Percentiles rank a stretch among this genome's conserved stretches.
Conservation (phyloP, 2,329 filamentous ascomycete genomes). For the Esteya vermicola region DNA sequence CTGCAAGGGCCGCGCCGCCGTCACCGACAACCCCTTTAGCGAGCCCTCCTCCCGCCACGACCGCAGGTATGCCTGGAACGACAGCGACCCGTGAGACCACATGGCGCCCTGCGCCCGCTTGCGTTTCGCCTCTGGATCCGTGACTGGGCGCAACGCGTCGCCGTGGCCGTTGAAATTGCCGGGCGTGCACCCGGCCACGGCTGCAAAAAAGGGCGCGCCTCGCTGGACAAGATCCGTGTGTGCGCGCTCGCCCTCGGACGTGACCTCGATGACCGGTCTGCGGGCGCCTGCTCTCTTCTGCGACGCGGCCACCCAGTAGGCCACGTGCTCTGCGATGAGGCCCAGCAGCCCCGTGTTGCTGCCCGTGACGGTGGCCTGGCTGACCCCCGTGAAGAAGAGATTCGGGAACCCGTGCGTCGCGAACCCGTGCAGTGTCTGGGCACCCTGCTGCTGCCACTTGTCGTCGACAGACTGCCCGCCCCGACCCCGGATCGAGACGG, state of each 20-base stretch:
- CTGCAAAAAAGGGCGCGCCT: background rate
- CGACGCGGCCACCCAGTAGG: conserved; percentile 2
- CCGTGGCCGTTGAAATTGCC: conserved; percentile 7
- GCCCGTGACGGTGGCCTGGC: conserved; percentile 4
- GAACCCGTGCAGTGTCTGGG: conserved; percentile 9
- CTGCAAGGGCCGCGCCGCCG: too few relatives aligned
- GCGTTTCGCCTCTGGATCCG: background rate
- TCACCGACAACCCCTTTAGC: too few relatives aligned
- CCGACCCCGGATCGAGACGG: conserved; percentile 2
- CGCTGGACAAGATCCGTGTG: conserved; percentile 4
- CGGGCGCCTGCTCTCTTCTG: background rate
- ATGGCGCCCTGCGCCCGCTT: background rate
- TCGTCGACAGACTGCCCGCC: conserved; percentile 6
- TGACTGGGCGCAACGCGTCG: background rate
- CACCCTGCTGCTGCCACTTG: conserved; percentile 9
- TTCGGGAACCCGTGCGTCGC: conserved; percentile 11
- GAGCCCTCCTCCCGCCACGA: too few relatives aligned
- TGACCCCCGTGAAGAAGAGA: conserved; percentile 8
- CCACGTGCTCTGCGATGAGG: conserved; percentile 20
- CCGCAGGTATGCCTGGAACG: too few relatives aligned
- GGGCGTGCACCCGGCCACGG: conserved; percentile 7
- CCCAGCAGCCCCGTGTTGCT: conserved; percentile 16
- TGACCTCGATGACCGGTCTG: conserved; percentile 4
- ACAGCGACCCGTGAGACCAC: background rate
- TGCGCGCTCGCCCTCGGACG: conserved; percentile 6